Evolutionary conservation across 257 asterid species (phyloP), one percentile per base, ranked within the genome.

Genomic region (Forsythia viridissima): DNA sequence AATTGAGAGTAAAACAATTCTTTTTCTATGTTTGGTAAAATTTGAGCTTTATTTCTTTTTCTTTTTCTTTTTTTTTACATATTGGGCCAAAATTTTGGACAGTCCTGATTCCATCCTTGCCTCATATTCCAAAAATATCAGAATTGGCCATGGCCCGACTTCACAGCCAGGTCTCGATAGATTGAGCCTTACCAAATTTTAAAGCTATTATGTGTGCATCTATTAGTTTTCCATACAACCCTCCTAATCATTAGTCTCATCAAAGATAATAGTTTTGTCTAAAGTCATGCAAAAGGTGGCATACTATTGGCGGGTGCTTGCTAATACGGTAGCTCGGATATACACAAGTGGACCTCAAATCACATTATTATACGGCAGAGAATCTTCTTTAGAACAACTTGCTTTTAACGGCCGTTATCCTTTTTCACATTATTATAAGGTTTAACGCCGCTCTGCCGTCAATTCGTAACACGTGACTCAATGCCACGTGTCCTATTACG

Each of bases 381-480:
- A 84, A 84, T 84, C 79, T 78, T 71, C 41, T 70, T 57, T 83
- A 72, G 80, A 80, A 70, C 84, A 78, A 81, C 76, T 84, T 76
- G 87, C 83, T 71, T 80, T 57, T 84, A 78, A 84, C 85, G 85
- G 76, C 85, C 85, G 87, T 80, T 80, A 84, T 63, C 39, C 70
- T 6, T 69, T 39, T 37, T 9, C 43, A 18, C 59, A 6, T 7
- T 37, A 11, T 21, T 4, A 7, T n/a, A n/a, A 6, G 18, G n/a
- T 0, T 16, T 57, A 16, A n/a, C 66, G 66, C 59, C 51, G 57
- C 83, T 79, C 79, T 74, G 78, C 83, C 85, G 85, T 81, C 83
- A n/a, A 51, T 71, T 30, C 65, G 38, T 8, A 44, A 74, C 85
- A 75, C 85, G 82, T 84, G 81, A 78, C 83, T 34, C 81, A 71